Percentiles rank a stretch among this genome's conserved stretches.
These are phyloP conservation scores for Boletellus emodensis DNA, from an alignment of 768 basidiomycete species.

Conservation along the genomic window DNA sequence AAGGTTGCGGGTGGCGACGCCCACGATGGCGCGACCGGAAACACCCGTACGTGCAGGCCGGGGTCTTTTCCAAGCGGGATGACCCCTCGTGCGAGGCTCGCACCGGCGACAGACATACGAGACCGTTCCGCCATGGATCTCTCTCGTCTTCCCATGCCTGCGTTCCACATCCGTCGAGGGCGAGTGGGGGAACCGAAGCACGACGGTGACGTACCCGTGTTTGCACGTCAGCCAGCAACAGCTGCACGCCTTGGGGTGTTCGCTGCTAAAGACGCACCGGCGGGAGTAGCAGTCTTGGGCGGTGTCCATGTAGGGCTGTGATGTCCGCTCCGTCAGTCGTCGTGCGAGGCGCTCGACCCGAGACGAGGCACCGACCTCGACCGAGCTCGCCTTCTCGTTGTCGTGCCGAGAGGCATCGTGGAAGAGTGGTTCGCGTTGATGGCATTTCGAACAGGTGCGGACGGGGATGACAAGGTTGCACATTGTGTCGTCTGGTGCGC, in stretches of 20 bases:
- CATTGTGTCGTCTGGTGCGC: conserved; percentile 16
- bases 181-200: not conserved
- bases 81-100: conserved; percentile 15
- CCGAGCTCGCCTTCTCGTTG: conserved; percentile 16
- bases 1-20: conserved; percentile 5
- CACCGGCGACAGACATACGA: conserved; percentile 30
- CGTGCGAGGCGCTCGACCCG: no score
- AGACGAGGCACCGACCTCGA: conserved; percentile 14
- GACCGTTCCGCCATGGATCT: conserved; percentile 28
- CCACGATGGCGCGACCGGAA: not conserved
- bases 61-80: conserved; percentile 22
- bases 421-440: conserved; percentile 25
- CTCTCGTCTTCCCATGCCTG: conserved; percentile 29
- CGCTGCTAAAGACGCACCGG: conserved; percentile 27
- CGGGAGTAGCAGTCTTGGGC: conserved; percentile 32
- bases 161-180: not conserved
- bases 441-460: conserved; percentile 31
- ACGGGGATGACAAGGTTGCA: conserved; percentile 29
- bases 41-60: conserved; percentile 10
- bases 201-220: conserved; percentile 17
- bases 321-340: not conserved
- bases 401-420: conserved; percentile 9
- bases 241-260: conserved; percentile 23
- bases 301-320: conserved; percentile 28
- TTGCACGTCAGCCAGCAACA: conserved; percentile 30